Evolutionary conservation across 202 grass and related monocot species (phyloP).

Genomic region (Panicum virgatum): DNA sequence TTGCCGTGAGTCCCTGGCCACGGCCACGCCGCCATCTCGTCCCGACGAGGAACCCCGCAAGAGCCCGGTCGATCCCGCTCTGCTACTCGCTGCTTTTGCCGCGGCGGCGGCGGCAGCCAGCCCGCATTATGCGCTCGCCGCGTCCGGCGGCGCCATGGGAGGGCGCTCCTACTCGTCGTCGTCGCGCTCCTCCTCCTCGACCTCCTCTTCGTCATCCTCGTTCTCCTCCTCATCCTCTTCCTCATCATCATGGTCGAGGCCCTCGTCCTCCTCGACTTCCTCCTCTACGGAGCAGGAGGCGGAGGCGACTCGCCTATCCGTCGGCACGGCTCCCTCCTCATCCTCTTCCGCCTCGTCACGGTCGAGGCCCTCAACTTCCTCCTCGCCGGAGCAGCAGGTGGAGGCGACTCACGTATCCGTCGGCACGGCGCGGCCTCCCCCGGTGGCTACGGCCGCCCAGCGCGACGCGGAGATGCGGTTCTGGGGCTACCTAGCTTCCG

Average conservation of each 20-base stretch:
- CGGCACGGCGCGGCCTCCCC: conserved; percentile 7
- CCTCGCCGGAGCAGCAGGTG: not conserved
- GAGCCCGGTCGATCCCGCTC: not conserved
- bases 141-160: conserved; percentile 39
- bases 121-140: conserved; percentile 26
- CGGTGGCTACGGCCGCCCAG: not conserved
- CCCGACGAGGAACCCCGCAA: not conserved
- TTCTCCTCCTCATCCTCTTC: not conserved
- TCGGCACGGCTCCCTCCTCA: not conserved
- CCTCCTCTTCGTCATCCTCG: not conserved
- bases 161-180: conserved; percentile 22
- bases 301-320: no score
- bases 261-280: no score
- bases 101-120: not conserved
- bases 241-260: not conserved
- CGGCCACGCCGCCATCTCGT: no score
- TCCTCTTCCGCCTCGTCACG: not conserved
- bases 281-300: no score
- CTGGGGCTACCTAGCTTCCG: not conserved
- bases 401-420: conserved; percentile 19
- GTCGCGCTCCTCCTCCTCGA: not conserved
- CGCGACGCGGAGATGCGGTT: not conserved
- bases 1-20: not conserved
- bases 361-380: no score
- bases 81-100: not conserved